Base-by-base conservation (phyloP, 164 flowering plant species). In the Vitis rupestris region DNA sequence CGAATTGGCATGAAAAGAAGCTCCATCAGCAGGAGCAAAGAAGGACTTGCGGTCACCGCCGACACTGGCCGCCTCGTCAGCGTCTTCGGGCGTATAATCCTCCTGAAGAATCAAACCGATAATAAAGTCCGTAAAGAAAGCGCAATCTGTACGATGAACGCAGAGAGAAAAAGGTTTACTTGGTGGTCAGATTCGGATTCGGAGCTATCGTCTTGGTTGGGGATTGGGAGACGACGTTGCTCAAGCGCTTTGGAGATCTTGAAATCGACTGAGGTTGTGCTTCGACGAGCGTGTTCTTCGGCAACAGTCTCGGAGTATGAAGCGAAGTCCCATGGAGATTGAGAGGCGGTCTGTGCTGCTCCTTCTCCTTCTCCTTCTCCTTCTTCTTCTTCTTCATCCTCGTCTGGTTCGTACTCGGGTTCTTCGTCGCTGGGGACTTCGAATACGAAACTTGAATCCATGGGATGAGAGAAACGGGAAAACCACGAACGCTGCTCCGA, bases 291-390 rank as follows among this genome's bases (percentile, higher is more conserved):
- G 70, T 94, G 99, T 58, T 94, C 99, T 53, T 94, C 97, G 12
- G 91, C 93, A 4, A 83, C 97, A 1, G 97, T 85, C 63, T 85
- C 94, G 0, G 90, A 77, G 78, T 85, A 90, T 0, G 89, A 69
- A 17, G 88, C 82, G 71, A 94, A 94, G 70, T 92, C 97, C 99
- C 99, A 94, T 8, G 99, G 95, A 9, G 97, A 89, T 62, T 92
- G 95, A 11, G 75, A 58, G 8, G 31, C 65, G 50, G 58, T 65
- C 1, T 52, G 50, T 1, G 71, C 61, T 10, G 72, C 63, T 44
- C 67, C 62, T 15, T 55, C 59, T 6, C 19, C 47, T 53, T n/a
- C 72, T 15, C 61, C 61, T 15, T 55, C n/a, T n/a, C n/a, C n/a
- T n/a, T n/a, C 59, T 6, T 29, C 47, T 60, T n/a, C 72, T 17